These are phyloP conservation scores for Kwoniella shandongensis DNA, from an alignment of 768 basidiomycete genomes.

Conservation along the genomic window DNA sequence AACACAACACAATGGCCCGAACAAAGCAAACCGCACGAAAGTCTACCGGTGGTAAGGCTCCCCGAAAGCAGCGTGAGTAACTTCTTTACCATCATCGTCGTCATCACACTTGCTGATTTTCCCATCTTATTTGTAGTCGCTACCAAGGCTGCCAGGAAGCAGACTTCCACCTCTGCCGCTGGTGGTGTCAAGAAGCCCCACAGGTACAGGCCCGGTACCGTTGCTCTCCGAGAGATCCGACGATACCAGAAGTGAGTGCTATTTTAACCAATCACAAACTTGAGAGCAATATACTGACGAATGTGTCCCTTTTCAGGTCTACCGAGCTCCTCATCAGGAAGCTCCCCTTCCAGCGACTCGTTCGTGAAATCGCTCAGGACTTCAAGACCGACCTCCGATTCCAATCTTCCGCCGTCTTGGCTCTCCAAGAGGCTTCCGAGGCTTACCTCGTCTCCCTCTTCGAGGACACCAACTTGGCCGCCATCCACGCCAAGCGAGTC, in stretches of 20 bases:
- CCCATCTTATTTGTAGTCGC: slow-evolving; percentile 35
- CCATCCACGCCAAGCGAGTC: slow-evolving; percentile 61
- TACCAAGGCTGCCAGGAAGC: slow-evolving; percentile 53
- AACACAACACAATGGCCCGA: slow-evolving; percentile 64
- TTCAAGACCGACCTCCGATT: slow-evolving; percentile 81
- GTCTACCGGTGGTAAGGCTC: slow-evolving; percentile 83
- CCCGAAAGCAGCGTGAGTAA: slow-evolving; percentile 53
- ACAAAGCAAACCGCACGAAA: slow-evolving; percentile 85
- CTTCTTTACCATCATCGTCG: slow-evolving; percentile 7
- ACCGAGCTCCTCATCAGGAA: slow-evolving; percentile 61
- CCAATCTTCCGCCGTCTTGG: slow-evolving; percentile 60
- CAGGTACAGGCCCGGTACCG: slow-evolving; percentile 76
- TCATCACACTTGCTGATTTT: slow-evolving; percentile 3
- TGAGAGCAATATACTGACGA: slow-evolving; percentile 3
- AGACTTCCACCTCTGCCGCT: slow-evolving; percentile 56
- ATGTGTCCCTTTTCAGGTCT: slow-evolving; percentile 50
- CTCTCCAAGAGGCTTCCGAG: slow-evolving; percentile 61
- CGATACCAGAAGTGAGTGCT: slow-evolving; percentile 51
- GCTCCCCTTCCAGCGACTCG: slow-evolving; percentile 67
- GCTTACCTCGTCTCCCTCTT: slow-evolving; percentile 70
- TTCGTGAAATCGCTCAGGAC: slow-evolving; percentile 78
- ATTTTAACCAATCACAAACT: background rate
- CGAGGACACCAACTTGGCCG: slow-evolving; percentile 53
- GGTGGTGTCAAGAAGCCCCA: slow-evolving; percentile 79
- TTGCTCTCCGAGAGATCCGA: slow-evolving; percentile 73